phyloP scores from a whole-genome alignment of 2,329 filamentous ascomycete genomes.

The Clathrospora elynae region DNA sequence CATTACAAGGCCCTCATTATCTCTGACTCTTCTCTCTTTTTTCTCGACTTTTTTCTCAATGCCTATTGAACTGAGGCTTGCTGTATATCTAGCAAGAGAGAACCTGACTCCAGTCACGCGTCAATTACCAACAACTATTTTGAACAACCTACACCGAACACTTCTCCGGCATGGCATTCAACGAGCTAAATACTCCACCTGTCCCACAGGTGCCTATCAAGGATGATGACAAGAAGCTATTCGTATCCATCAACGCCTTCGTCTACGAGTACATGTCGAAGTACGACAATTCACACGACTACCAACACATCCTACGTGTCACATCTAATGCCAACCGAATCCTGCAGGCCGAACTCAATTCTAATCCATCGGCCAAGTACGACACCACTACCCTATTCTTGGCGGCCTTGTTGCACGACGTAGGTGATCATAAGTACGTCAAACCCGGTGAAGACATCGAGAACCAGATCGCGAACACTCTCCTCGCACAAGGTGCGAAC shows the following conservation, averaged over 20 bases:
- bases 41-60: too few relatives aligned
- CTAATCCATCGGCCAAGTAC: slow-evolving; percentile 44
- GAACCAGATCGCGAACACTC: slow-evolving; percentile 61
- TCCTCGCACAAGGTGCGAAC: slow-evolving; percentile 63
- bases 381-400: slow-evolving; percentile 67
- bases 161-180: slow-evolving; percentile 19
- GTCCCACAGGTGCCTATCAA: slow-evolving; percentile 36
- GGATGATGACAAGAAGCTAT: slow-evolving; percentile 25
- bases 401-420: slow-evolving; percentile 71
- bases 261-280: slow-evolving; percentile 47
- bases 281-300: slow-evolving; percentile 83
- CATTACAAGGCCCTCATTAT: too few relatives aligned
- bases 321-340: slow-evolving; percentile 72
- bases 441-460: slow-evolving; percentile 60
- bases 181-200: slow-evolving; percentile 6
- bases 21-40: too few relatives aligned
- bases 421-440: slow-evolving; percentile 82
- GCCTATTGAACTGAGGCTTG: too few relatives aligned
- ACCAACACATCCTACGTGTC: slow-evolving; percentile 80
- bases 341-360: slow-evolving; percentile 56
- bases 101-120: not conserved
- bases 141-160: not conserved
- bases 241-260: slow-evolving; percentile 38
- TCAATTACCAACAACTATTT: not conserved
- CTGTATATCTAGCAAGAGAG: too few relatives aligned